A percentile compares a stretch with the other conserved stretches of the same genome.
Evolutionary conservation across 164 flowering plant species (phyloP).

Genomic region (Liriodendron chinense): DNA sequence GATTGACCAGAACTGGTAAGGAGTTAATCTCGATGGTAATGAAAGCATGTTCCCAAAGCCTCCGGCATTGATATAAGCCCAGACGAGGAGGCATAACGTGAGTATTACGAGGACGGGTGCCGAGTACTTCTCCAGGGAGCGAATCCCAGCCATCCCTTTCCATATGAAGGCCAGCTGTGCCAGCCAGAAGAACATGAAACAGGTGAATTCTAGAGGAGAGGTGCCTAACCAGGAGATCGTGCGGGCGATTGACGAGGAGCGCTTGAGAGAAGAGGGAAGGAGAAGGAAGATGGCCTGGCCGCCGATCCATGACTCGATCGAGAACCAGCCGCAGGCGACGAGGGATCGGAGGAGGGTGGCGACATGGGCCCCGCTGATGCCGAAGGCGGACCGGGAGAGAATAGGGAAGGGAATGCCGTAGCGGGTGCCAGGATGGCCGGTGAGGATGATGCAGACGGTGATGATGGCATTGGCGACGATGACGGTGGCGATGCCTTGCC

Average conservation of each 20-base stretch:
- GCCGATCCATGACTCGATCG: conserved; percentile 93
- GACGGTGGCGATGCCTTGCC: conserved; percentile 91
- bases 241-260: conserved; percentile 21
- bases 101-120: conserved; percentile 68
- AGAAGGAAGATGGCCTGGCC: conserved; percentile 84
- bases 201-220: conserved; percentile 71
- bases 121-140: conserved; percentile 74
- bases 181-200: conserved; percentile 71
- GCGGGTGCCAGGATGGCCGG: conserved; percentile 76
- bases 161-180: conserved; percentile 60
- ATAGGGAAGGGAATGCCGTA: conserved; percentile 91
- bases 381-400: conserved; percentile 73
- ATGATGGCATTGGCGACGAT: conserved; percentile 68
- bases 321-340: conserved; percentile 94
- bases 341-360: conserved; percentile 78
- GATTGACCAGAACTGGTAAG: conserved; percentile 69
- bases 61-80: conserved; percentile 82
- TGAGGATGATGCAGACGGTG: conserved; percentile 58
- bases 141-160: conserved; percentile 85
- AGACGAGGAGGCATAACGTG: conserved; percentile 49
- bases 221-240: conserved; percentile 72
- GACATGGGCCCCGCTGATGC: conserved; percentile 77
- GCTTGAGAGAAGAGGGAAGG: conserved; percentile 44
- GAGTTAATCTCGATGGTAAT: conserved; percentile 52
- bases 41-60: conserved; percentile 78